A percentile compares a stretch with the other conserved stretches of the same genome.
Evolutionary conservation across 2,329 filamentous ascomycete genomes (phyloP).

Genomic region (Xylaria multiplex): DNA sequence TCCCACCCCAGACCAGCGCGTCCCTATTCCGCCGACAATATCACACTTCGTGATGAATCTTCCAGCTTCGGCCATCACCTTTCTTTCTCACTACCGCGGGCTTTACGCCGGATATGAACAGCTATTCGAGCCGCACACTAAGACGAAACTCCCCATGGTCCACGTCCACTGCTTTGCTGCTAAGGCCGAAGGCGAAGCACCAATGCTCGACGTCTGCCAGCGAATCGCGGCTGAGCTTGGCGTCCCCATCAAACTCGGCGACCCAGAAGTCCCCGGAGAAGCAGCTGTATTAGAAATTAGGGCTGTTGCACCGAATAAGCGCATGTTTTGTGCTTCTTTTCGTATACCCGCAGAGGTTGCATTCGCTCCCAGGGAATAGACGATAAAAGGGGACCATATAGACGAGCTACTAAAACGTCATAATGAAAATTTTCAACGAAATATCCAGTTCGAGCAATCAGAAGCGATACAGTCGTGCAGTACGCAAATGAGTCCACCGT

Average conservation of each 20-base stretch:
- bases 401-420: constrained; percentile 19
- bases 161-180: constrained; percentile 96
- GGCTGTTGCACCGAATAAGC: constrained; percentile 90
- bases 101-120: constrained; percentile 77
- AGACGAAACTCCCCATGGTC: constrained; percentile 76
- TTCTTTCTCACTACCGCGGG: constrained; percentile 79
- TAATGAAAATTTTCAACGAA: constrained; percentile 13
- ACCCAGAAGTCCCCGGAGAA: constrained; percentile 59
- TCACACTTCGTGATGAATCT: constrained; percentile 99
- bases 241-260: constrained; percentile 64
- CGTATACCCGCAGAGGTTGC: constrained; percentile 84
- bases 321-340: constrained; percentile 97
- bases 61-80: constrained; percentile 87
- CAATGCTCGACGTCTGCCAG: constrained; percentile 71
- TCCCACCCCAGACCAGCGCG: constrained; percentile 51
- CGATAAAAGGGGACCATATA: constrained; percentile 11
- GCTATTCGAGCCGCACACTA: constrained; percentile 71
- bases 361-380: constrained; percentile 62
- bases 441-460: constrained; percentile 13
- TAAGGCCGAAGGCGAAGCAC: constrained; percentile 79
- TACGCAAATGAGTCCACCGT: constrained; percentile 2
- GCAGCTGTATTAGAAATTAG: constrained; percentile 76
- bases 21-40: constrained; percentile 76
- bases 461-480: constrained; percentile 10
- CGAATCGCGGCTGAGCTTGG: constrained; percentile 71